A percentile compares a stretch with the other conserved stretches of the same genome.
phyloP scores from a whole-genome alignment of 805 yeast genomes.

The Torulaspora indica region DNA sequence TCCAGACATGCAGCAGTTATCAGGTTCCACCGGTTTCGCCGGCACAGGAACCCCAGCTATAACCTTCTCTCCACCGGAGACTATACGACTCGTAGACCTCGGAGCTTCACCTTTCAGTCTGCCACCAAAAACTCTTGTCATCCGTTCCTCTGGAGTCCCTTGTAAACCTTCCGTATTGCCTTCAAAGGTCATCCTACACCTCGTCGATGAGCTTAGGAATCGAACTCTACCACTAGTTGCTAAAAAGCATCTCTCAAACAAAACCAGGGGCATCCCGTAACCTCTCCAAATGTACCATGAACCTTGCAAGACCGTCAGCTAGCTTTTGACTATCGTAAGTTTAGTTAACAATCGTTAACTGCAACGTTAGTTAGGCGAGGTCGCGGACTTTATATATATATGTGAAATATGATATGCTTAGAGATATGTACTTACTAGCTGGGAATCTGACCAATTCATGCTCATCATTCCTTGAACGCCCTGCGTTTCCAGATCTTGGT shows the following conservation, averaged over 20 bases:
- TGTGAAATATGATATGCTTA: not conserved
- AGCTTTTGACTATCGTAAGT: no score
- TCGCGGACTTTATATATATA: not conserved
- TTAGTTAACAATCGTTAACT: not conserved
- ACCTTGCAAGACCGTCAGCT: not conserved
- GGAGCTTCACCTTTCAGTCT: conserved; percentile 51
- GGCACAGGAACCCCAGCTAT: conserved; percentile 74
- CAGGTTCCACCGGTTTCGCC: conserved; percentile 81
- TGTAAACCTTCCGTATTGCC: conserved; percentile 34
- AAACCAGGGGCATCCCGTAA: not conserved
- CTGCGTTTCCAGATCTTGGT: conserved; percentile 27
- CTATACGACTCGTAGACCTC: conserved; percentile 36
- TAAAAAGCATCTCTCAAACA: not conserved
- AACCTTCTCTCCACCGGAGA: conserved; percentile 14
- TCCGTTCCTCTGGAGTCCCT: conserved; percentile 44
- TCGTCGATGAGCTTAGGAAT: conserved; percentile 2
- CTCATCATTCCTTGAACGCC: conserved; percentile 11
- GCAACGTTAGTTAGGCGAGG: not conserved
- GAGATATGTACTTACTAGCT: not conserved
- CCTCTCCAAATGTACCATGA: not conserved
- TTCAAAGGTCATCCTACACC: conserved; percentile 31
- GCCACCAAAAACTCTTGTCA: conserved; percentile 51
- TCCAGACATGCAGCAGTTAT: conserved; percentile 96
- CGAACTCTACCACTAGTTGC: conserved; percentile 1
- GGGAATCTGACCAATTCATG: not conserved